Evolutionary conservation across 78 protist genomes (phyloP), one percentile per base, ranked within the genome.

Genomic region (Dictyostelium firmibasis): DNA sequence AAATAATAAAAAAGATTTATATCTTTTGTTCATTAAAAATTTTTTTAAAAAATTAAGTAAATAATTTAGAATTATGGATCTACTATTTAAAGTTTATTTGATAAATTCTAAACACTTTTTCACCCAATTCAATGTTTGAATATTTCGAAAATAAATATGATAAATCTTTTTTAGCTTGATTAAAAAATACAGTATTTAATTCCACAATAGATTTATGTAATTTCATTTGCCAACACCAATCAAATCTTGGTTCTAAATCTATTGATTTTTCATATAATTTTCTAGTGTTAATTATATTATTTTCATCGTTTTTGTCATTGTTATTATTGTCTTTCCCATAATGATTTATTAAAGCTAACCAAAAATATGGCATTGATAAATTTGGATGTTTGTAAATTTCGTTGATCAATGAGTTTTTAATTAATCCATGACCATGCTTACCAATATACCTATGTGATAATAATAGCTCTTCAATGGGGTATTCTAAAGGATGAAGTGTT

Each of bases 341-440:
- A 27, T 81, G 76, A 16, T 89, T 3, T 6, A 81, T 70, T 25
- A 89, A 35, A 9, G 82, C 86, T 25, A 81, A n/a, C 94, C 94
- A 89, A 36, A 89, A 64, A 69, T 89, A 62, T 5, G 74, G 10
- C 23, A 81, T 33, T 43, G 75, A n/a, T 6, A 16, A 16, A 50
- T 89, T 69, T 41, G 94, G 87, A 69, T 41, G 82, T n/a, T 69
- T 33, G 25, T 47, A 31, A 1, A 81, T 67, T 70, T 29, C 50
- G 14, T 18, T 64, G 0, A 23, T 13, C 1, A 89, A 4, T 25
- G 94, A 47, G 1, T 47, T 50, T 44, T 35, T 29, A 7, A 89
- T 79, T 67, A 27, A 29, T 3, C 6, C 6, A 4, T 10, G 2
- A 31, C 87, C 86, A 43, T 47, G 14, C 16, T 4, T 67, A 8